Evolutionary conservation across 2,329 filamentous ascomycete genomes (phyloP), one percentile per base, ranked within the genome.

Genomic region (Aspergillus japonicus): DNA sequence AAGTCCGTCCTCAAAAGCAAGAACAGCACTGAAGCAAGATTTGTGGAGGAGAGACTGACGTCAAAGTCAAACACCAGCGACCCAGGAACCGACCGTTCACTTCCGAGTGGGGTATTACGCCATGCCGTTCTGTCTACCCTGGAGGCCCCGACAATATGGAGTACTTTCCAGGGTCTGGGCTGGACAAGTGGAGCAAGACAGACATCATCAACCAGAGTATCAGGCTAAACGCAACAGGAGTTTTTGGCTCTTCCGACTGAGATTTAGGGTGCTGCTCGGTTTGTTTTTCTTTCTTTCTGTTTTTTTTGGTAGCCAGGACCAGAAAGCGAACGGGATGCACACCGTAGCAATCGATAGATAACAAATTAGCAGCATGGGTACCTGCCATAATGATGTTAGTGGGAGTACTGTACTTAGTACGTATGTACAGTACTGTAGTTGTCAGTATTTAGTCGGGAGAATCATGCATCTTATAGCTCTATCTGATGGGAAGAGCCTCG

Each of bases 111-210:
- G 16, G 39, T 44, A 53, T 53, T 53, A 53, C 50, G 33, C 50
- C 50, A 53, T 53, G 10, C 33, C 10, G 33, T 44, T 44, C 14
- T 16, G 39, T 44, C 14, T 44, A 19, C 39, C 39, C 39, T 42
- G 39, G 6, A 42, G 33, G 33, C 11, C 10, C 33, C 33, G 12
- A 52, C 50, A 53, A n/a, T 29, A 53, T 35, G 42, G 35, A 35
- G 29, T 33, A 51, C 26, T 24, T 50, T 31, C 42, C 50, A 53
- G 50, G 50, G 50, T 53, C 50, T 42, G 50, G 50, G 33, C 21
- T 53, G 50, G 50, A 39, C 33, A 53, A 53, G 50, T 53, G 50
- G 50, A 53, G 50, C 12, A 53, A 10, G 10, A 53, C 23, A 19
- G 50, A 19, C 50, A 53, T 39, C 35, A 44, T 44, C 33, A 44